Percentiles rank a stretch among this genome's conserved stretches.
phyloP scores from a whole-genome alignment of 2,329 filamentous ascomycete genomes.

The Endothia cerciana region DNA sequence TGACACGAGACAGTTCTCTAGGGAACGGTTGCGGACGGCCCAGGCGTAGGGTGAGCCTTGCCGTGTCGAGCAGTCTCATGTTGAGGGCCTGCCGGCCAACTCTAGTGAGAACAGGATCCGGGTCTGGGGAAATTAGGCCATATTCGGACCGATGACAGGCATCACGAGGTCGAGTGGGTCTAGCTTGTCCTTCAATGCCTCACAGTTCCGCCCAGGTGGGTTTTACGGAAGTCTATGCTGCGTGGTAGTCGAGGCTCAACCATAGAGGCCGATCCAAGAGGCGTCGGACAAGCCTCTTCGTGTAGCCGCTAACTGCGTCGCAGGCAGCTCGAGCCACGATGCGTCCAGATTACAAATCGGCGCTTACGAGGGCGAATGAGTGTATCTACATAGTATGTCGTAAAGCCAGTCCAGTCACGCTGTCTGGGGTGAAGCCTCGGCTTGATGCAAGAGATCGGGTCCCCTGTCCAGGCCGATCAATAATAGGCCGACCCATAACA shows the following conservation, averaged over 20 bases:
- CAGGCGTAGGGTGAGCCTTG: conserved; percentile 11
- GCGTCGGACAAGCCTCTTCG: not conserved
- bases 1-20: not conserved
- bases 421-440: not conserved
- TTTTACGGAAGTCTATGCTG: not conserved
- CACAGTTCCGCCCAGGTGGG: not conserved
- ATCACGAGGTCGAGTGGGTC: conserved; percentile 8
- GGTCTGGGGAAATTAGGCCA: conserved; percentile 13
- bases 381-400: not conserved
- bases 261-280: not conserved
- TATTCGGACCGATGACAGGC: conserved; percentile 14
- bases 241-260: not conserved
- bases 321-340: not conserved
- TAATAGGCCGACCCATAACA: not conserved
- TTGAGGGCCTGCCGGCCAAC: not conserved
- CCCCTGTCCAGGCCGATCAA: not conserved
- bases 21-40: not conserved
- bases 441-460: not conserved
- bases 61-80: not conserved
- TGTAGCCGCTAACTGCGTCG: not conserved
- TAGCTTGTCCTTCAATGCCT: not conserved
- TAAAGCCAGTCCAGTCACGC: not conserved
- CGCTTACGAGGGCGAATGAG: not conserved
- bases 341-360: not conserved
- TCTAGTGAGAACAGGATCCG: not conserved